Percentiles rank a stretch among this genome's conserved stretches.
These are phyloP conservation scores for Rhodotorula toruloides DNA, from an alignment of 768 basidiomycete genomes.

Conservation along the genomic window DNA sequence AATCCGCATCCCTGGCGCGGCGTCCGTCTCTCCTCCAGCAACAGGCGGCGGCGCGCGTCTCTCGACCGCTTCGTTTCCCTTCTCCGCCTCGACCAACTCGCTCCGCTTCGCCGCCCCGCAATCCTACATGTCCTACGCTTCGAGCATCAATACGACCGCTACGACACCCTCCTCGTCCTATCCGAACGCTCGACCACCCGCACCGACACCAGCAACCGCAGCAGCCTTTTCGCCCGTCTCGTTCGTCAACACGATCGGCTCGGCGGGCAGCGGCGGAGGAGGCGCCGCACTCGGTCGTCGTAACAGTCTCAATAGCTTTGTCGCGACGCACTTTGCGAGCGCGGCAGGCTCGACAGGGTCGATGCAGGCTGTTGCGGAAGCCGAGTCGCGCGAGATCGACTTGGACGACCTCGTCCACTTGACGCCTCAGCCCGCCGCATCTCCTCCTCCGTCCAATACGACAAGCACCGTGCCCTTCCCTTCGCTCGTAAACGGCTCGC, in stretches of 20 bases:
- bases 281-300: not conserved
- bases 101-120: slow-evolving; percentile 2
- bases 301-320: slow-evolving; percentile 3
- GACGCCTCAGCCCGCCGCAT: not conserved
- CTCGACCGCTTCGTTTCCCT: slow-evolving; percentile 4
- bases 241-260: not conserved
- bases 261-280: not conserved
- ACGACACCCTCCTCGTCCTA: slow-evolving; percentile 24
- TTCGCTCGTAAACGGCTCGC: not conserved
- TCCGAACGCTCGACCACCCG: slow-evolving; percentile 17
- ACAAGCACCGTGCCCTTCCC: not conserved
- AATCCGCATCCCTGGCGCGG: slow-evolving; percentile 29
- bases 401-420: slow-evolving; percentile 17
- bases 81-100: slow-evolving; percentile 1
- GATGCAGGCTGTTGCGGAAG: not conserved
- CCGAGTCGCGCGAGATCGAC: slow-evolving; percentile 1
- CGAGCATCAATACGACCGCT: slow-evolving; percentile 22
- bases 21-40: slow-evolving; percentile 22
- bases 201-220: slow-evolving; percentile 9
- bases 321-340: slow-evolving; percentile 3
- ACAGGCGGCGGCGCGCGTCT: not conserved
- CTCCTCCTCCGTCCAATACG: not conserved
- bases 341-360: not conserved
- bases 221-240: slow-evolving; percentile 8
- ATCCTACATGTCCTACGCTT: slow-evolving; percentile 28